Percentiles rank a stretch among this genome's conserved stretches.
These are phyloP conservation scores for Kodamaea arcana DNA, from an alignment of 1,139 yeast species.

Conservation along the genomic window DNA sequence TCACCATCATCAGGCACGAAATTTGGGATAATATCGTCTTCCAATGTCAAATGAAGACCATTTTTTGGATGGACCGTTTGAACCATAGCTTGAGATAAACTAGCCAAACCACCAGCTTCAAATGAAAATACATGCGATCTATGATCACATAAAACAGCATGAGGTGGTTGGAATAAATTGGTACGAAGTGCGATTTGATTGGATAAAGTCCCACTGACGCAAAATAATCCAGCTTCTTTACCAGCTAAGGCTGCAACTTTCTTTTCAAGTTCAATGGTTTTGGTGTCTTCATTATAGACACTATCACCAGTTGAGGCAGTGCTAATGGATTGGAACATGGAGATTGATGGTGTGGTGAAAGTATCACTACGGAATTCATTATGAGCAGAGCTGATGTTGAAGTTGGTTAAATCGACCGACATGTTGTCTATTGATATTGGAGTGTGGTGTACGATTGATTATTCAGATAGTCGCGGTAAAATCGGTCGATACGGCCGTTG, in stretches of 20 bases:
- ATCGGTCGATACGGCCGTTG: too few relatives aligned
- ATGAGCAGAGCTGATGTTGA: conserved; percentile 22
- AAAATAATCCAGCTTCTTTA: conserved; percentile 39
- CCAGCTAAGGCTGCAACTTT: conserved; percentile 37
- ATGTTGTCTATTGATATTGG: too few relatives aligned
- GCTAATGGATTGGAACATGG: conserved; percentile 53
- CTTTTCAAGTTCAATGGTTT: conserved; percentile 31
- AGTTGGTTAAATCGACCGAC: conserved; percentile 3
- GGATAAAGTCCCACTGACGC: conserved; percentile 46
- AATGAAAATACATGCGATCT: conserved; percentile 37
- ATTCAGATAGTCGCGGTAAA: too few relatives aligned
- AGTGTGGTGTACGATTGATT: too few relatives aligned
- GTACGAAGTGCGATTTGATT: conserved; percentile 42
- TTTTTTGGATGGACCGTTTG: conserved; percentile 38
- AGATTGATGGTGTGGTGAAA: conserved; percentile 82
- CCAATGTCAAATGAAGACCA: conserved; percentile 54
- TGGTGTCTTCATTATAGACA: conserved; percentile 40
- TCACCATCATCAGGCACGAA: conserved; percentile 77
- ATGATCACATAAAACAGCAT: conserved; percentile 38
- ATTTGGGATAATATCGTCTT: conserved; percentile 59
- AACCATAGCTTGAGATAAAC: conserved; percentile 44
- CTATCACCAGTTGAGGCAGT: conserved; percentile 32
- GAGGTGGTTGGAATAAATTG: conserved; percentile 44
- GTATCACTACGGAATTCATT: conserved; percentile 72
- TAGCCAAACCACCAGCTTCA: conserved; percentile 46